These are phyloP conservation scores for Xylaria nigripes DNA, from an alignment of 495 filamentous ascomycete genomes.

Conservation along the genomic window DNA sequence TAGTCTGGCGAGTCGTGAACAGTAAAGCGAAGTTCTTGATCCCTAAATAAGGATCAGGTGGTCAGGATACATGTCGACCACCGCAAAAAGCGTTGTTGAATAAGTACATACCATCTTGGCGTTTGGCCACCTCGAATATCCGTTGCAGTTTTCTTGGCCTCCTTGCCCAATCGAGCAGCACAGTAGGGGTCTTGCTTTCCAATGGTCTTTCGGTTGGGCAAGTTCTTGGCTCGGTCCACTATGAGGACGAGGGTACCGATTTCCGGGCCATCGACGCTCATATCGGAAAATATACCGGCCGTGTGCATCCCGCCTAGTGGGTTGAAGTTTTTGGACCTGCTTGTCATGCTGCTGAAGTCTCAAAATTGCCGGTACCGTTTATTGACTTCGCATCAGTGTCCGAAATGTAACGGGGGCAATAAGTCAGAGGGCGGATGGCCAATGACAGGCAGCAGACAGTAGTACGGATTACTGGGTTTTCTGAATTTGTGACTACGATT, in stretches of 20 bases:
- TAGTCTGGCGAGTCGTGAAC: slow-evolving; percentile 97
- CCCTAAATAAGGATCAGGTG: slow-evolving; percentile 48
- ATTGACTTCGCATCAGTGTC: background rate
- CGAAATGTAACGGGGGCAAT: background rate
- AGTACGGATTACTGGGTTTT: background rate
- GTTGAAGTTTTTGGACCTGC: slow-evolving; percentile 34
- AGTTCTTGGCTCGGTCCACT: slow-evolving; percentile 88
- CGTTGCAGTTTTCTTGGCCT: slow-evolving; percentile 94
- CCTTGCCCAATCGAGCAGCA: slow-evolving; percentile 86
- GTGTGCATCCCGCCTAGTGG: slow-evolving; percentile 55
- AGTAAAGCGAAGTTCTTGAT: slow-evolving; percentile 91
- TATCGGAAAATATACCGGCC: slow-evolving; percentile 91
- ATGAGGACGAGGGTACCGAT: slow-evolving; percentile 91
- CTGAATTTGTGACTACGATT: background rate
- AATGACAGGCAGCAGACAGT: background rate
- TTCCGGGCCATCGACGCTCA: slow-evolving; percentile 86
- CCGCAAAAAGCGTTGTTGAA: background rate
- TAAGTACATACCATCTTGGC: slow-evolving; percentile 70
- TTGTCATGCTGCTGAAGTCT: slow-evolving; percentile 30
- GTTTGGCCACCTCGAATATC: slow-evolving; percentile 94
- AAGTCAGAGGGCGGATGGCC: background rate
- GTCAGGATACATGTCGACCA: background rate
- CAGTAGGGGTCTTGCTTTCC: slow-evolving; percentile 98
- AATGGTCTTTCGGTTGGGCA: slow-evolving; percentile 92
- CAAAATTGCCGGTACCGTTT: background rate